These are phyloP conservation scores for Nitzschia sp. DNA, from an alignment of 108 stramenopile genomes.

Conservation along the genomic window DNA sequence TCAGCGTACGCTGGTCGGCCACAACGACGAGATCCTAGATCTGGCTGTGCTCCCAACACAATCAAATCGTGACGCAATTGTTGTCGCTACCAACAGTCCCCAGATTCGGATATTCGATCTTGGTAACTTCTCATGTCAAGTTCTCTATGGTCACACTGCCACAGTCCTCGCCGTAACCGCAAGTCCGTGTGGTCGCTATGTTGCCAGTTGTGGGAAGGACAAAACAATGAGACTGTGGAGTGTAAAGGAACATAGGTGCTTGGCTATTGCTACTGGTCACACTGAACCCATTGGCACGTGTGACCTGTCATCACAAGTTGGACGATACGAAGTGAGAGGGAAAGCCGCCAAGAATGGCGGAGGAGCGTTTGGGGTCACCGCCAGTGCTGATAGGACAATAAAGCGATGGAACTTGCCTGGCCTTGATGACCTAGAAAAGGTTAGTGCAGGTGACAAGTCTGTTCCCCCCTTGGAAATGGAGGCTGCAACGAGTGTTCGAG, in stretches of 20 bases:
- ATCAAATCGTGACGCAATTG: constrained; percentile 37
- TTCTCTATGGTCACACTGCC: constrained; percentile 91
- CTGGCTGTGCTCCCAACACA: constrained; percentile 70
- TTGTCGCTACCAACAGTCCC: constrained; percentile 93
- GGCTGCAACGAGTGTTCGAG: constrained; percentile 65
- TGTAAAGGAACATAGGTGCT: constrained; percentile 39
- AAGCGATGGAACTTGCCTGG: constrained; percentile 92
- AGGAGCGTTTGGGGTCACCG: constrained; percentile 88
- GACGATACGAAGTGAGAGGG: constrained; percentile 79
- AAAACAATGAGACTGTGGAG: constrained; percentile 84
- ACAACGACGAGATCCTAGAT: constrained; percentile 94
- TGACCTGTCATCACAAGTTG: constrained; percentile 72
- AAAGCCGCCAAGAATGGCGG: constrained; percentile 82
- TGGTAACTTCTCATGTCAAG: constrained; percentile 65
- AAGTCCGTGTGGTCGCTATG: constrained; percentile 84
- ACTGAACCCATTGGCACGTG: constrained; percentile 86
- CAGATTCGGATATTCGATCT: constrained; percentile 88
- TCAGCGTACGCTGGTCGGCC: constrained; percentile 83
- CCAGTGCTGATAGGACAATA: constrained; percentile 88
- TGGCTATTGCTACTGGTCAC: constrained; percentile 80
- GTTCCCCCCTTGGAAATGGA: constrained; percentile 30
- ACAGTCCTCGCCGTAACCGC: constrained; percentile 90
- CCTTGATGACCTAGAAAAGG: constrained; percentile 42
- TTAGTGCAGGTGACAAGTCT: constrained; percentile 1
- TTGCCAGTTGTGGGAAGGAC: constrained; percentile 92